Evolutionary conservation across 805 yeast species (phyloP), one percentile per base, ranked within the genome.

Genomic region (Grigorovia yakushimaensis): DNA sequence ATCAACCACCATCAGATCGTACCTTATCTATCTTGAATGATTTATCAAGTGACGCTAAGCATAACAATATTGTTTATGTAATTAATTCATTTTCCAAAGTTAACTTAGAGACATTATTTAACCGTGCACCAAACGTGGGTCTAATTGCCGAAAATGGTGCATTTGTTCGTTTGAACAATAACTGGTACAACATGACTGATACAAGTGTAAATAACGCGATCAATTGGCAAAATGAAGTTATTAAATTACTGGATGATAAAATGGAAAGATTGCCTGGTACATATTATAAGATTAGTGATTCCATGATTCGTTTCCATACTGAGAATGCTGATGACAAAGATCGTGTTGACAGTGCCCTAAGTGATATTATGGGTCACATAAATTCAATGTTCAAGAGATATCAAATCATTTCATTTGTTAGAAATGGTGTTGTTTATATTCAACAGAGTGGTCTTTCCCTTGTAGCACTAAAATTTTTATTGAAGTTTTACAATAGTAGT

Each of bases 61-160:
- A 30, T 15, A 55, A 62, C 6, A 86, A 87, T 57, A 69, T 74
- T 39, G 88, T 91, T 2, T 89, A 82, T 59, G 72, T 89, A 3
- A 72, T 84, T 46, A 81, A 88, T 53, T 77, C 78, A 43, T 74
- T 80, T 57, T 81, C 79, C 44, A 73, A 83, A 50, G 64, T 73
- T 2, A 84, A 80, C 36, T 66, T 89, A 58, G 85, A 83, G 51
- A 71, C 85, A 43, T 66, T 79, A 46, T 88, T 82, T 65, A 73
- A 82, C 21, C 74, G 87, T 53, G 73, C 79, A 2, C 79, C 83
- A 1, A 77, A 78, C 39, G 58, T 89, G 24, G 98, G 98, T 0
- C 69, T 91, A 45, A 79, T 91, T 51, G 95, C 96, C 0, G 98
- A 89, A 64, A 82, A 83, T 59, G 98, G 98, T 36, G 94, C 88